Percentiles rank a stretch among this genome's conserved stretches.
Conservation (phyloP, 257 asterid genomes). For the Haberlea rhodopensis region DNA sequence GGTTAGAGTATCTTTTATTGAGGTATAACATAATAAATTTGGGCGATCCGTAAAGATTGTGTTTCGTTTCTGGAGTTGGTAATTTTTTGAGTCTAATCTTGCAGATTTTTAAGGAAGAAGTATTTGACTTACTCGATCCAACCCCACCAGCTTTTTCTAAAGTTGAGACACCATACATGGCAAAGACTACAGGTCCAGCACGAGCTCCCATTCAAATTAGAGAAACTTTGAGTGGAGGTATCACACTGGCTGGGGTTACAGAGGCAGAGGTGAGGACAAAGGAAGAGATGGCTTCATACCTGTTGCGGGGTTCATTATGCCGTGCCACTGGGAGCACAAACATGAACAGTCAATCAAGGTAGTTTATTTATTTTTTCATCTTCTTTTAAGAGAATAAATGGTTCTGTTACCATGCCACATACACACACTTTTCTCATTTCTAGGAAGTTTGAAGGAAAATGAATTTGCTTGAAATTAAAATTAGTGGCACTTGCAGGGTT, state of each 20-base stretch:
- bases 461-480: not conserved
- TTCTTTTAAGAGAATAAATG: not conserved
- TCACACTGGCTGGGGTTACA: constrained; percentile 91
- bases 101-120: constrained; percentile 97
- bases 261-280: constrained; percentile 89
- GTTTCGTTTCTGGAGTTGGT: constrained; percentile 12
- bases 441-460: not conserved
- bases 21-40: constrained; percentile 48
- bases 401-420: not conserved
- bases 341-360: constrained; percentile 98
- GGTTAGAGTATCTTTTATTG: constrained; percentile 87
- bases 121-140: constrained; percentile 75
- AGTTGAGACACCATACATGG: constrained; percentile 34
- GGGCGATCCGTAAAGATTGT: not conserved
- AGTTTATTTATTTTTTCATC: not conserved
- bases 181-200: constrained; percentile 49
- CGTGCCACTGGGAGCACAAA: constrained; percentile 99
- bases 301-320: constrained; percentile 72
- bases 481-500: not conserved
- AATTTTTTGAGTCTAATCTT: constrained; percentile 11
- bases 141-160: constrained; percentile 34
- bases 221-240: constrained; percentile 83
- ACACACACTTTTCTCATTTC: not conserved
- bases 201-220: constrained; percentile 93
- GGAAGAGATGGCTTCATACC: constrained; percentile 86